Evolutionary conservation across 2,329 filamentous ascomycete genomes (phyloP), one percentile per base, ranked within the genome.

Genomic region (Aspergillus fumigatiaffinis): DNA sequence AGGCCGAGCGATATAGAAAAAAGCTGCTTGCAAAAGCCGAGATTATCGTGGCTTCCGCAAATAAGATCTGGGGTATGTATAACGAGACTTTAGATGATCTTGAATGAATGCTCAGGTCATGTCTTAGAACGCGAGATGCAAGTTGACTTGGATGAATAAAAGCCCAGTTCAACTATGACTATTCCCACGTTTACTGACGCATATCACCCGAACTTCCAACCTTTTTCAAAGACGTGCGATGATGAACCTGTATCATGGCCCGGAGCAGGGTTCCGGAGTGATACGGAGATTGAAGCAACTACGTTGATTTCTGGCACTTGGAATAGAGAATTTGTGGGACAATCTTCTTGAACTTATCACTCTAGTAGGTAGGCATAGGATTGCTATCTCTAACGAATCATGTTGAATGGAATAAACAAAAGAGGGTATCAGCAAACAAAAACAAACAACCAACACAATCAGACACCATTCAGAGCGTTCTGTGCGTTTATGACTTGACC

Each of bases 1-100:
- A 87, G 29, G 83, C 84, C 52, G 76, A 82, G 50, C 85, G 84
- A 56, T 85, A 86, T 61, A 79, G 80, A 50, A 82, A 85, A 54
- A 91, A 90, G 68, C 70, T 91, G 29, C 71, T 86, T 17, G 76
- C 77, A 20, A 91, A 90, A 69, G 88, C 88, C 1, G 83, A 84
- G 57, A 78, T 87, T 35, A 91, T 92, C 59, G 81, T 86, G 28
- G 80, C 84, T 29, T 87, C 87, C 49, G 88, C 89, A 20, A 90
- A 85, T 73, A 81, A 82, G 59, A 74, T 91, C 23, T 91, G 87
- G 87, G 85, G 74, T 76, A 68, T 53, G 68, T 65, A 29, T 54
- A 28, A 2, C 14, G n/a, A 4, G 17, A 8, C 56, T 21, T 2
- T 21, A 52, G 7, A 3, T 47, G 47, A 47, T 38, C 64, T 51